phyloP scores from a whole-genome alignment of 495 filamentous ascomycete species.

The Penicillium bovifimosum region DNA sequence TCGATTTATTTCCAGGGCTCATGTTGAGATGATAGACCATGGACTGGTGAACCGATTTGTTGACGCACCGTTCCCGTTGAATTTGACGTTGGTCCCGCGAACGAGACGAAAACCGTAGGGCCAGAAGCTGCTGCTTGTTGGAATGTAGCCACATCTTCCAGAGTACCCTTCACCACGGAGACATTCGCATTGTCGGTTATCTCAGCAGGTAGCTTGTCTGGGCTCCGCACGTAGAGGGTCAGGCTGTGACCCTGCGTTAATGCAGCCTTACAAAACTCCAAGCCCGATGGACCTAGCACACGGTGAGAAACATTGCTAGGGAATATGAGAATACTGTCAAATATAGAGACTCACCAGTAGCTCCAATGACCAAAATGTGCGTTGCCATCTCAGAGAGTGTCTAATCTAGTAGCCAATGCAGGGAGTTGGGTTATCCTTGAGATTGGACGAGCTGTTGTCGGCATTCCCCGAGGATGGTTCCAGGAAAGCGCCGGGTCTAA shows the following conservation, averaged over 20 bases:
- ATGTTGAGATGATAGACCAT: too few relatives aligned
- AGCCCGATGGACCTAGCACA: background rate
- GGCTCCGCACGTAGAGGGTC: conserved; percentile 3
- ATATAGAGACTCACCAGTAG: background rate
- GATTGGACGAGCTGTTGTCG: too few relatives aligned
- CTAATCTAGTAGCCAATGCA: too few relatives aligned
- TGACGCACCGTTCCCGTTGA: conserved; percentile 5
- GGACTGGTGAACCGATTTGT: background rate
- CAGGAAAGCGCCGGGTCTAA: too few relatives aligned
- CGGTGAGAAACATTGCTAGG: background rate
- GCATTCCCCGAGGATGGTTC: too few relatives aligned
- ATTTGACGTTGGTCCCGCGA: conserved; percentile 10
- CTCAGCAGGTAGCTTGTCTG: background rate
- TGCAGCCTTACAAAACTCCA: conserved; percentile 9
- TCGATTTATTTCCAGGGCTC: background rate
- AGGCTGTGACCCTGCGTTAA: conserved; percentile 5
- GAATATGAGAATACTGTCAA: background rate
- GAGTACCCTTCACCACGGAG: background rate
- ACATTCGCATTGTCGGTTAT: background rate
- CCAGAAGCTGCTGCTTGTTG: conserved; percentile 4
- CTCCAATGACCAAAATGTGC: background rate
- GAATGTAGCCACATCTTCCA: conserved; percentile 3
- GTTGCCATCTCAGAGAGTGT: background rate
- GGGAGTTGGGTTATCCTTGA: too few relatives aligned
- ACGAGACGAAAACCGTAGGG: conserved; percentile 10